phyloP scores from a whole-genome alignment of 208 protist genomes.

The Wallacemonas collosoma region DNA sequence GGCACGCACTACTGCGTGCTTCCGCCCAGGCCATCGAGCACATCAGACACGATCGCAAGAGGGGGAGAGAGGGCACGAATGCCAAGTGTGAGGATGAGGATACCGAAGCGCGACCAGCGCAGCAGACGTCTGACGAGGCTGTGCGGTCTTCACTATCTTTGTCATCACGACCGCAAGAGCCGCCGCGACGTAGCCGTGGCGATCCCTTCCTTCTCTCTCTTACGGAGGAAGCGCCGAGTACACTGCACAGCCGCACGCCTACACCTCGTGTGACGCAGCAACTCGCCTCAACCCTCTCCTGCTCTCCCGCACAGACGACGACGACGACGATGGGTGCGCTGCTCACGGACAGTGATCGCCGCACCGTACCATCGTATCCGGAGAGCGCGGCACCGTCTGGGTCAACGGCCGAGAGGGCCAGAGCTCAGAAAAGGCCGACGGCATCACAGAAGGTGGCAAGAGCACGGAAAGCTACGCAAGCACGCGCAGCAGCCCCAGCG shows the following conservation, averaged over 20 bases:
- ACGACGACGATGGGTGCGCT: background rate
- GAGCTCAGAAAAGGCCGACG: too few relatives aligned
- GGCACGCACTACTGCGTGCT: conserved; percentile 36
- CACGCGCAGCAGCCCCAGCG: background rate
- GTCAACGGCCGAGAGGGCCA: too few relatives aligned
- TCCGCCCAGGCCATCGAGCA: conserved; percentile 15
- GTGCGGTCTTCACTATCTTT: too few relatives aligned
- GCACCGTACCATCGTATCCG: too few relatives aligned
- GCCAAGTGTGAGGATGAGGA: too few relatives aligned
- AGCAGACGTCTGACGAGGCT: too few relatives aligned
- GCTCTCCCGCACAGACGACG: conserved; percentile 11
- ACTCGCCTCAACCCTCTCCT: background rate
- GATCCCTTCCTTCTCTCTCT: background rate
- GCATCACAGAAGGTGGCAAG: too few relatives aligned
- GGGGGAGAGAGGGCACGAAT: too few relatives aligned
- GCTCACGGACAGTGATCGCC: background rate
- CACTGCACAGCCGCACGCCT: conserved; percentile 3
- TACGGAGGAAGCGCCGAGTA: background rate
- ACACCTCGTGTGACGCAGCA: conserved; percentile 11
- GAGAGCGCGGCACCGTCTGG: too few relatives aligned
- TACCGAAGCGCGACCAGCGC: too few relatives aligned
- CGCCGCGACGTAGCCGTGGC: background rate
- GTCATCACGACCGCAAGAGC: background rate
- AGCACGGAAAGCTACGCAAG: too few relatives aligned
- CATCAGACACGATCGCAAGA: too few relatives aligned